A percentile compares a stretch with the other conserved stretches of the same genome.
These are phyloP conservation scores for Elsinoe ampelina DNA, from an alignment of 2,329 filamentous ascomycete species.

Conservation along the genomic window DNA sequence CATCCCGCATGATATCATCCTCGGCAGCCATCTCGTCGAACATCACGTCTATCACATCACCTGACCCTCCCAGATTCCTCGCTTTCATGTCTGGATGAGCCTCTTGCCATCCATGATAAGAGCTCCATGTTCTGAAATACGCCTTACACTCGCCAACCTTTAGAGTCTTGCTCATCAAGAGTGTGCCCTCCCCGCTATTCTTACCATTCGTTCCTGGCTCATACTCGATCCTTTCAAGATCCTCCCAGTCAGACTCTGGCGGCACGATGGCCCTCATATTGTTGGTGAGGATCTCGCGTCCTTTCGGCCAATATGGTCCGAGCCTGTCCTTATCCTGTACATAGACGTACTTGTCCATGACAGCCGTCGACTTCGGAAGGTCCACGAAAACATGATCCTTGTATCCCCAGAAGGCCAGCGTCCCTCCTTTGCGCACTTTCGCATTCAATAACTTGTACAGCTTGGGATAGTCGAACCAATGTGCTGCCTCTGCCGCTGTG, in stretches of 20 bases:
- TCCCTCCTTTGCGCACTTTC: conserved; percentile 46
- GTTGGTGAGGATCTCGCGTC: conserved; percentile 46
- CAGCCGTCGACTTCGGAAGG: conserved; percentile 41
- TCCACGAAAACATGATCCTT: conserved; percentile 53
- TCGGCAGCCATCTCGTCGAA: conserved; percentile 48
- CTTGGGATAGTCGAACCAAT: conserved; percentile 54
- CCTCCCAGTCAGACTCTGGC: conserved; percentile 43
- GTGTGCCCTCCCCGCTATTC: conserved; percentile 32
- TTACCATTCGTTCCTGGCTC: conserved; percentile 42
- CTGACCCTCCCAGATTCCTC: conserved; percentile 45
- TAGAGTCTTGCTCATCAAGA: conserved; percentile 46
- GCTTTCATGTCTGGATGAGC: conserved; percentile 43
- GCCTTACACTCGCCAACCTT: conserved; percentile 50
- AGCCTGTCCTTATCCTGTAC: conserved; percentile 40
- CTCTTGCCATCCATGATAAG: conserved; percentile 50
- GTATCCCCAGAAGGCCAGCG: conserved; percentile 58
- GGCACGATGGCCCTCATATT: conserved; percentile 45
- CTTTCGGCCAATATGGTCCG: conserved; percentile 53
- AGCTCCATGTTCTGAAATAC: conserved; percentile 54
- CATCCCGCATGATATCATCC: conserved; percentile 45
- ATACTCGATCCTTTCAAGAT: conserved; percentile 47
- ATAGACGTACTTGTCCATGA: conserved; percentile 50
- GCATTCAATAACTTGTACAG: conserved; percentile 49
- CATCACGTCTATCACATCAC: conserved; percentile 54
- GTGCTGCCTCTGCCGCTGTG: conserved; percentile 48